These are phyloP conservation scores for Telfairia occidentalis DNA, from an alignment of 331 rosid species.

Conservation along the genomic window DNA sequence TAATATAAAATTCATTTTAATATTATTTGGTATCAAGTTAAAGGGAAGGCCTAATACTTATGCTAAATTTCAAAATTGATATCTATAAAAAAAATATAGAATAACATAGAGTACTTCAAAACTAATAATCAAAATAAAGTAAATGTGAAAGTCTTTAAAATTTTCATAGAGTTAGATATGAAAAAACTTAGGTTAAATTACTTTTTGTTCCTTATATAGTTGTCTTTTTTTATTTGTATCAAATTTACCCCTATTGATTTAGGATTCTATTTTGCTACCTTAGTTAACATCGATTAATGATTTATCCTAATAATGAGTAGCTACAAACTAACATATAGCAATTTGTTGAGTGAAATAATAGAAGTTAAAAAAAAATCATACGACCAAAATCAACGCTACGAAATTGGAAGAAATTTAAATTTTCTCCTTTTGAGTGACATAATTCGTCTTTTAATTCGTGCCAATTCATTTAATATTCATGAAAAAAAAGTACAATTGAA, in stretches of 20 bases:
- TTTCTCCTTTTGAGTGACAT: background rate
- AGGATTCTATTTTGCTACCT: background rate
- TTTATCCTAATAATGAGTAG: background rate
- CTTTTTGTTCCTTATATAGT: background rate
- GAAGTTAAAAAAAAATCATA: too few species aligned
- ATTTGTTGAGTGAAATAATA: background rate
- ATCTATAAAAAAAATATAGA: too few species aligned
- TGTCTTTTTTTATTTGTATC: background rate
- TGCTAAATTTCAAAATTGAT: background rate
- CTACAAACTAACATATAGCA: background rate
- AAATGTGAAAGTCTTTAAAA: too few species aligned
- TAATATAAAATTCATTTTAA: background rate
- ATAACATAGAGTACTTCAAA: background rate
- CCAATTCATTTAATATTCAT: too few species aligned
- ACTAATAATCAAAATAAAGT: too few species aligned
- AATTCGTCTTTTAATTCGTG: background rate
- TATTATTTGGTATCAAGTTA: too few species aligned
- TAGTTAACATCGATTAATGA: too few species aligned
- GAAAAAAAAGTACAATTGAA: too few species aligned
- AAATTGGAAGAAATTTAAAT: background rate
- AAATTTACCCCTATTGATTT: background rate
- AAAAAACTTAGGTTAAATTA: background rate
- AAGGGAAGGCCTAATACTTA: background rate
- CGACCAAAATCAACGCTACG: background rate
- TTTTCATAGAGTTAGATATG: too few species aligned